Percentiles rank a stretch among this genome's conserved stretches.
These are phyloP conservation scores for Austroboletus novae-zelandiae DNA, from an alignment of 1,284 basidiomycete genomes.

Conservation along the genomic window DNA sequence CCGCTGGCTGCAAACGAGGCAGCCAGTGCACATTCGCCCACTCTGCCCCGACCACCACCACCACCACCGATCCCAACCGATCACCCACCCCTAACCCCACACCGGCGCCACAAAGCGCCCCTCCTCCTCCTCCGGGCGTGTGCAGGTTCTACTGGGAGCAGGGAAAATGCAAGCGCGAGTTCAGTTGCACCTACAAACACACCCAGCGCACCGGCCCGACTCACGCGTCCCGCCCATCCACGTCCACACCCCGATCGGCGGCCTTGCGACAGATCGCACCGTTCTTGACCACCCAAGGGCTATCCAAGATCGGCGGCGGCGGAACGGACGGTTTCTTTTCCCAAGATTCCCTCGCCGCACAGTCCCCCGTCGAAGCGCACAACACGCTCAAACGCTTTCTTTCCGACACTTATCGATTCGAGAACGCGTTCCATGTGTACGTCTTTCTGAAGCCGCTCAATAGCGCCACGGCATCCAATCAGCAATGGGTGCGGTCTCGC, in stretches of 20 bases:
- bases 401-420: conserved; percentile 45
- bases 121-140: conserved; percentile 24
- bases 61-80: not conserved
- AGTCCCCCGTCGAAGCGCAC: conserved; percentile 51
- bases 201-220: conserved; percentile 17
- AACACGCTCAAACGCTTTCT: conserved; percentile 47
- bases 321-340: conserved; percentile 39
- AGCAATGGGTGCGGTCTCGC: conserved; percentile 47
- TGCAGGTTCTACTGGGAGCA: conserved; percentile 54
- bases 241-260: conserved; percentile 11
- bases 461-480: conserved; percentile 47
- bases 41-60: not conserved
- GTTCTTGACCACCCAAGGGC: conserved; percentile 46
- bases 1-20: conserved; percentile 35
- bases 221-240: not conserved
- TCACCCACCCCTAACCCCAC: conserved; percentile 21
- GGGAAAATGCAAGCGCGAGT: conserved; percentile 48
- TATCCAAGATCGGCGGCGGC: conserved; percentile 41
- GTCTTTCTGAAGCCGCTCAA: conserved; percentile 48
- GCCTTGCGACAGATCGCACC: conserved; percentile 35
- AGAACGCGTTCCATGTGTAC: conserved; percentile 40
- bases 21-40: conserved; percentile 35
- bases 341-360: conserved; percentile 17
- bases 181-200: conserved; percentile 49
- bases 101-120: conserved; percentile 1